Evolutionary conservation across 148 eudicot species (phyloP), one percentile per base, ranked within the genome.

Genomic region (Limonium bicolor): DNA sequence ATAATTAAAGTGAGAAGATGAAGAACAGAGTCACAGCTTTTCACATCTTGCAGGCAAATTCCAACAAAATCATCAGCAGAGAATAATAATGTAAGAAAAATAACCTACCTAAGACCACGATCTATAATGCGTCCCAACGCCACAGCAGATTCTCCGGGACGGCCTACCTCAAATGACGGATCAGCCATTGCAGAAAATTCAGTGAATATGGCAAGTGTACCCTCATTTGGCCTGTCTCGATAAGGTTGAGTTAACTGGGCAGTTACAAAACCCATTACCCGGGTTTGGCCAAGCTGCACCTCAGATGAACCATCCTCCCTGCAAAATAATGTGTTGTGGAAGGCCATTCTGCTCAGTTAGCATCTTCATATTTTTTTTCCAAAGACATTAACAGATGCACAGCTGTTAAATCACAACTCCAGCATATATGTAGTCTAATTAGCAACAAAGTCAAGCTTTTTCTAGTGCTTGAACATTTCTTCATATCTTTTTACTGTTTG

Each of bases 121-220:
- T 87, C 96, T 32, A 88, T 65, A 53, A 88, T 72, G 20, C 94
- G 94, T 15, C 90, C 94, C 63, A 88, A 66, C 54, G 82, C 96
- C 17, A 88, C 69, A 20, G 94, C 77, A 48, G 65, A 59, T 47
- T 88, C 94, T 51, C 78, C 88, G 35, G 83, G 86, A 57, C 78
- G 83, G 18, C 90, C 96, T 27, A 63, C 69, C 63, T 88, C 96
- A 72, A 76, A 88, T 17, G 81, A 69, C 30, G 81, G 81, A 69
- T 88, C 96, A 35, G 96, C 92, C 96, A 83, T 83, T 4, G 94
- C 90, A 28, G 96, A 88, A 49, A 88, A 83, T 61, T 88, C 94
- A 2, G 92, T 83, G 27, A 21, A 83, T 15, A 88, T 72, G 22
- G 79, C 34, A 51, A 88, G 80, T 26, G 70, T 63, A 36, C 96